phyloP scores from a whole-genome alignment of 2,329 filamentous ascomycete genomes.

The Pseudocercospora musae region DNA sequence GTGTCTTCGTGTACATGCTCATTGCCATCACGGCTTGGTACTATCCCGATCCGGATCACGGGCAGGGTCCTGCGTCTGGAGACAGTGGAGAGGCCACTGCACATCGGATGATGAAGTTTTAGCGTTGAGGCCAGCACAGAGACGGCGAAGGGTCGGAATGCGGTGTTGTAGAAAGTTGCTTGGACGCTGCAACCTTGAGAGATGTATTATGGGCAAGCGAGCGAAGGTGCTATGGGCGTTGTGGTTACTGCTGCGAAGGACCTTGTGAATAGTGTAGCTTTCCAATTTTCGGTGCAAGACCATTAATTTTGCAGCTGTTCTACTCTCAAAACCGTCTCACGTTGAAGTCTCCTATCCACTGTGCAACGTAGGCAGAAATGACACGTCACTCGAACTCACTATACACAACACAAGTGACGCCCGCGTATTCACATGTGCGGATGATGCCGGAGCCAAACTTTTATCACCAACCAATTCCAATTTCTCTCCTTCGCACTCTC shows the following conservation, averaged over 20 bases:
- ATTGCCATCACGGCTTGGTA: constrained; percentile 61
- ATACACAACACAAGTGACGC: no score
- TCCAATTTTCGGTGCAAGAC: not conserved
- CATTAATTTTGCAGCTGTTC: not conserved
- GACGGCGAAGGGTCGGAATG: not conserved
- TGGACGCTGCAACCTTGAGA: not conserved
- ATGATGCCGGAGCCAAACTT: not conserved
- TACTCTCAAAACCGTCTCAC: not conserved
- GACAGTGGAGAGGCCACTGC: constrained; percentile 1
- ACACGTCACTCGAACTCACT: no score
- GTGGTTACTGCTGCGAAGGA: not conserved
- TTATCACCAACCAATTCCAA: no score
- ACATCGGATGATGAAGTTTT: constrained; percentile 9
- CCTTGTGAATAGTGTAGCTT: not conserved
- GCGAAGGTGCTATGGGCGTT: constrained; percentile 10
- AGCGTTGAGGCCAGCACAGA: not conserved
- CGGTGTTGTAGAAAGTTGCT: not conserved
- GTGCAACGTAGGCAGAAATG: no score
- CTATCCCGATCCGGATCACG: constrained; percentile 45
- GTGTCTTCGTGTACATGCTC: constrained; percentile 66
- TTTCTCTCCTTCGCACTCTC: no score
- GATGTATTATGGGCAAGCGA: not conserved
- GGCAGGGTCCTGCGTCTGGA: not conserved
- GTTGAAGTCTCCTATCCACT: not conserved
- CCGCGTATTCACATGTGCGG: not conserved